A percentile compares a stretch with the other conserved stretches of the same genome.
These are phyloP conservation scores for Colletotrichum melonis DNA, from an alignment of 2,329 filamentous ascomycete species.

Conservation along the genomic window DNA sequence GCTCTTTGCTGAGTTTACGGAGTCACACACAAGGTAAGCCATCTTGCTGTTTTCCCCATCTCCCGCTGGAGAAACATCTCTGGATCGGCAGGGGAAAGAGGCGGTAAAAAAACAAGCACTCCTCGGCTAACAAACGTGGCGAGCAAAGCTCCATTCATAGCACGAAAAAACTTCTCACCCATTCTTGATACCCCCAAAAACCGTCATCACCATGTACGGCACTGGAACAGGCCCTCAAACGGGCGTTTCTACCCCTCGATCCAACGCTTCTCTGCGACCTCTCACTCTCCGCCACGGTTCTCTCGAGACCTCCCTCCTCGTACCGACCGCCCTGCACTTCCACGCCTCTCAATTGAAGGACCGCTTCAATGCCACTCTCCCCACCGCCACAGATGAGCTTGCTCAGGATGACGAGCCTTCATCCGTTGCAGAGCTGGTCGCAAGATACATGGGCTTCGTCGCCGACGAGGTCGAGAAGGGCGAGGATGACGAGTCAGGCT, in stretches of 20 bases:
- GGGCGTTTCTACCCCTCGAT: constrained; percentile 96
- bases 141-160: constrained; percentile 30
- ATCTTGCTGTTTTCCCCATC: background rate
- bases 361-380: constrained; percentile 85
- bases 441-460: constrained; percentile 91
- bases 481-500: constrained; percentile 88
- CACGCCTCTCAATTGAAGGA: constrained; percentile 96
- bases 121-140: constrained; percentile 26
- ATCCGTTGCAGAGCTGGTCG: constrained; percentile 90
- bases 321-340: constrained; percentile 95
- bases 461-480: constrained; percentile 91
- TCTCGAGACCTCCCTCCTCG: constrained; percentile 95
- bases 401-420: constrained; percentile 99
- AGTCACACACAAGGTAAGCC: constrained; percentile 40
- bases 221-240: constrained; percentile 87
- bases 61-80: background rate
- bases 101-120: background rate
- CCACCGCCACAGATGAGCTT: constrained; percentile 93
- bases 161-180: constrained; percentile 27
- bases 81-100: background rate
- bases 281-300: constrained; percentile 92
- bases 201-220: constrained; percentile 79
- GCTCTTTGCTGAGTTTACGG: constrained; percentile 54
- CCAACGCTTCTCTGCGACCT: constrained; percentile 90
- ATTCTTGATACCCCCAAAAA: constrained; percentile 54